Evolutionary conservation across 2,329 filamentous ascomycete species (phyloP), one percentile per base, ranked within the genome.

Genomic region (Diaporthe citriasiana): DNA sequence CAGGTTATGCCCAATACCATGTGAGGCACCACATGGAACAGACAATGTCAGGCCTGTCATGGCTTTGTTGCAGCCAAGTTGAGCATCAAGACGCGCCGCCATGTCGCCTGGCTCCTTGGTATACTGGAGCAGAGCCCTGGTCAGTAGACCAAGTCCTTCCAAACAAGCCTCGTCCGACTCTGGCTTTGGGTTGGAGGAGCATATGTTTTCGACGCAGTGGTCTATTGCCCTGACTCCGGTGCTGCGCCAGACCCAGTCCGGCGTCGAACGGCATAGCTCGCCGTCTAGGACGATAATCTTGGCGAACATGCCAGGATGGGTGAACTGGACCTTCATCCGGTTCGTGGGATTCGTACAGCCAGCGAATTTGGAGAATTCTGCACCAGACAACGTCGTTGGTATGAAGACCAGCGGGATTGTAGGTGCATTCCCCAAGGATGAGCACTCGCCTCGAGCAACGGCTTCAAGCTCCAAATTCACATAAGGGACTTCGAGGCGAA

Each of bases 181-280:
- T 4, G 25, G 51, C 51, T 30, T 53, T 4, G 51, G 51, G 13
- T 15, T 6, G 51, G 51, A 53, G 13, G 51, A 53, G 51, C 51
- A 53, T 30, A 53, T 53, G 25, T 53, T 53, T 19, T 53, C 51
- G 25, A 53, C 51, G 17, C 51, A 53, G 27, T 53, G 51, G 51
- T 53, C 51, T 30, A 53, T 53, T 3, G 51, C 51, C 25, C 51
- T 53, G 25, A 53, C 51, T 53, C 51, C 51, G 17, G 51, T 53
- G 51, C 51, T 53, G 25, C 51, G 51, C 51, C 51, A 53, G 13
- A 53, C 51, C 25, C 51, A 30, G 51, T 53, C 51, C 51, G 51
- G 51, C 15, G 51, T 53, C 19, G 51, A 53, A 27, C 51, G 51
- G 51, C 51, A 53, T 27, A 53, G 25, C 51, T 53, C 51, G 27